Base-by-base conservation (phyloP, 2,329 filamentous ascomycete genomes). In the Alternaria dauci region DNA sequence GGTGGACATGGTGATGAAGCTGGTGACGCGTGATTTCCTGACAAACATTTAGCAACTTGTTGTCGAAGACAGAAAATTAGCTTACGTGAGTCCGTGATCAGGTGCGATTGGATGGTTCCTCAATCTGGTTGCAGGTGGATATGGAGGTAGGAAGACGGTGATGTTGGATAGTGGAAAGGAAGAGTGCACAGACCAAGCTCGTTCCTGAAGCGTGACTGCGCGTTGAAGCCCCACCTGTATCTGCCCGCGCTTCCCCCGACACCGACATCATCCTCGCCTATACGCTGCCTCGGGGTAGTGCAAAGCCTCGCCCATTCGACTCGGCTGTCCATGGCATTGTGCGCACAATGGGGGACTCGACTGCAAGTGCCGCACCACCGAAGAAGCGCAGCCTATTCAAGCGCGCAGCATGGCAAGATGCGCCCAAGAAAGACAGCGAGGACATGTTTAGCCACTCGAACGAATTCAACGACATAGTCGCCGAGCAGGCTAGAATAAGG, bases 371-470 rank as follows among this genome's bases (percentile, higher is more conserved):
- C 8, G 59, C 65, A 2, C 63, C 65, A 68, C 76, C 64, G 68
- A 79, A 76, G 58, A 82, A 81, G 78, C 80, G 81, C 39, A 82
- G 82, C 1, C 80, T 87, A 18, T 88, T 88, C 77, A 87, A 84
- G 52, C 86, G 84, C 64, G 82, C 85, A 47, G 75, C 80, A 23
- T 85, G 83, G 81, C 81, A 83, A 42, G 71, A 73, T n/a, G 62
- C 78, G 25, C 71, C 71, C 30, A 78, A 81, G 60, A 72, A 77
- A 8, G 73, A 76, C 23, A 69, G 65, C 12, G 71, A 76, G 32
- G 67, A 72, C 54, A 75, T 83, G 28, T 84, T 84, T 66, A 81
- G 78, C 53, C 80, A 82, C 55, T 78, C 80, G 3, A 75, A 71
- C 52, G 71, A 76, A 23, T 81, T 78, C 68, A 63, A 68, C 18